phyloP scores from a whole-genome alignment of 805 yeast species.

The Wickerhamomyces subpelliculosus region DNA sequence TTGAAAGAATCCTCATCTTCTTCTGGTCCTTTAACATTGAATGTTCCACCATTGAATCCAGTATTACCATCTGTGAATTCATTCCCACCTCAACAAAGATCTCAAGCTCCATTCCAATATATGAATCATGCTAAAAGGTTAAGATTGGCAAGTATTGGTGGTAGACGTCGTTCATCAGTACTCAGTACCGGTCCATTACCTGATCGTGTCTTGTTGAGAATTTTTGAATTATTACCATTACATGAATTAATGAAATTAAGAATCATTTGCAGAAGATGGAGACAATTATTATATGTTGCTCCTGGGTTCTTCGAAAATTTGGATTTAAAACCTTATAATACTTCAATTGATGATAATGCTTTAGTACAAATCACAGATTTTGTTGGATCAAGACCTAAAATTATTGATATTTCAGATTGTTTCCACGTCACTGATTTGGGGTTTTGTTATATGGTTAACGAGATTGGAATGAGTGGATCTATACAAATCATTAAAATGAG shows the following conservation, averaged over 20 bases:
- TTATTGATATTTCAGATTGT: constrained; percentile 62
- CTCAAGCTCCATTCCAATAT: constrained; percentile 37
- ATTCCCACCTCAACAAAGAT: constrained; percentile 22
- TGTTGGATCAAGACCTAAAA: constrained; percentile 60
- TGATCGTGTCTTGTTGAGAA: constrained; percentile 46
- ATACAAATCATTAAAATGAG: constrained; percentile 51
- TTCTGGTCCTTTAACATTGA: constrained; percentile 13
- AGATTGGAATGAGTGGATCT: constrained; percentile 59
- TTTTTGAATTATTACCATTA: constrained; percentile 47
- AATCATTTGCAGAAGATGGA: constrained; percentile 59
- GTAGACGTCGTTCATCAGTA: constrained; percentile 50
- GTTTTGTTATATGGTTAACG: constrained; percentile 62
- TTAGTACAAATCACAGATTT: constrained; percentile 56
- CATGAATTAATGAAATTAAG: constrained; percentile 56
- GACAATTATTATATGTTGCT: constrained; percentile 53
- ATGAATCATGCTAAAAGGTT: constrained; percentile 49
- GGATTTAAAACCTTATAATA: constrained; percentile 59
- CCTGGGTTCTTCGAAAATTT: constrained; percentile 43
- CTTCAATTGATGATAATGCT: constrained; percentile 50
- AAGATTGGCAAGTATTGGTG: constrained; percentile 37
- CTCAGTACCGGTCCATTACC: constrained; percentile 54
- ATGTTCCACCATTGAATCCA: constrained; percentile 36
- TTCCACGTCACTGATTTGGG: constrained; percentile 75
- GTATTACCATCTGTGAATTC: constrained; percentile 26
- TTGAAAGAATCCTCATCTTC: constrained; percentile 5